Evolutionary conservation across 495 filamentous ascomycete species (phyloP).

Genomic region (Pyrenula massariospora): DNA sequence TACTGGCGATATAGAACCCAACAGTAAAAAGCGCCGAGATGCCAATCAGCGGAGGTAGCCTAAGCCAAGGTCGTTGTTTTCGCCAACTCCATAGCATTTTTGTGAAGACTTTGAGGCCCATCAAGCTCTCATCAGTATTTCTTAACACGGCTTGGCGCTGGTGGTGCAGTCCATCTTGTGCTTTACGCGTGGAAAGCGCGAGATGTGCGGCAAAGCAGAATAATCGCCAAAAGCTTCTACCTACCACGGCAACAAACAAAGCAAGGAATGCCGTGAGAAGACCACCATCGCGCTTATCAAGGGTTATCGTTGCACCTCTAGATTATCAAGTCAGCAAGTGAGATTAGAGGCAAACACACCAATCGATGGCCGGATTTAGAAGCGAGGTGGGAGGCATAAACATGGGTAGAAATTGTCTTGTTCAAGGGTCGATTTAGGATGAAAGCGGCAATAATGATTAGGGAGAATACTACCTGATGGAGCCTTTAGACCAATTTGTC

Average conservation of each 20-base stretch:
- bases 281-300: conserved; percentile 2
- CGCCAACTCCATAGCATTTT: background rate
- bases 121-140: background rate
- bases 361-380: background rate
- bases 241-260: conserved; percentile 8
- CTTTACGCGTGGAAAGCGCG: background rate
- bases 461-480: background rate
- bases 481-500: conserved; percentile 11
- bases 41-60: background rate
- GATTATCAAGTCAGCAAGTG: background rate
- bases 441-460: background rate
- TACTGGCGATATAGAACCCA: background rate
- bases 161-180: background rate
- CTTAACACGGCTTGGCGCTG: background rate
- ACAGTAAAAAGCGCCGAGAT: background rate
- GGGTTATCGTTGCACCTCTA: conserved; percentile 9
- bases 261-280: conserved; percentile 10
- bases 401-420: background rate
- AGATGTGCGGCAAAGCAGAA: conserved; percentile 1
- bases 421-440: background rate
- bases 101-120: background rate
- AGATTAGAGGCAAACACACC: background rate
- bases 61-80: background rate
- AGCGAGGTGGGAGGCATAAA: background rate
- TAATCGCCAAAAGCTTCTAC: conserved; percentile 9